Base-by-base conservation (phyloP, 164 flowering plant species). In the Vitis labrusca region DNA sequence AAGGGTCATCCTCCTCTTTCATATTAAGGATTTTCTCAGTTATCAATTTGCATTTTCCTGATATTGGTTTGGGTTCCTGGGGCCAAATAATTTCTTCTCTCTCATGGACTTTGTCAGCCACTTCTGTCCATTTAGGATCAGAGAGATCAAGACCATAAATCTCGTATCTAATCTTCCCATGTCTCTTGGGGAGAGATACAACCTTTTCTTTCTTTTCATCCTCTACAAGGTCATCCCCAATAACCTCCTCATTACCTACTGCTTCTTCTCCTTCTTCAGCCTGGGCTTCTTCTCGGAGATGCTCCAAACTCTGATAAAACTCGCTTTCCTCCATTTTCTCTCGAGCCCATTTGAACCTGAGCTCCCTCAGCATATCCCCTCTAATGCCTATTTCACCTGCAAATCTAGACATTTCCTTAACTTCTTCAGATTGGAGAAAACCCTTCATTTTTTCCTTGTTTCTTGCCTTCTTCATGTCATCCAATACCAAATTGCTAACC, bases 61-160 rank as follows among this genome's bases (percentile, higher is more conserved):
- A 61, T 60, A 91, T 80, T 13, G 76, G 78, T 82, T 96, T 96
- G 7, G 97, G 83, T 69, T 87, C 97, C 69, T 86, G 77, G 15
- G 94, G 92, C 80, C 79, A 78, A 47, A 77, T 64, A 10, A 78
- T 19, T 68, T 85, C 79, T 57, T 68, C 92, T 19, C 84, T 68
- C 73, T 88, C 92, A 64, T 88, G 85, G 50, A 87, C 74, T 67
- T 80, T 88, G 59, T 91, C 89, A 59, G 95, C 89, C 71, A 88
- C 92, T 79, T 91, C 87, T 17, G 76, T 84, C 99, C 98, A 96
- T 76, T 88, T 83, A 6, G 83, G 76, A 14, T 82, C 87, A 9
- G 99, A 96, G 30, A 93, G 80, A 79, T 93, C 98, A 73, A 96
- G 87, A 16, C 99, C 98, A 75, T 93, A 90, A 61, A 93, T 86